Base-by-base conservation (phyloP, 495 filamentous ascomycete species). In the Aspergillus ellipticus region DNA sequence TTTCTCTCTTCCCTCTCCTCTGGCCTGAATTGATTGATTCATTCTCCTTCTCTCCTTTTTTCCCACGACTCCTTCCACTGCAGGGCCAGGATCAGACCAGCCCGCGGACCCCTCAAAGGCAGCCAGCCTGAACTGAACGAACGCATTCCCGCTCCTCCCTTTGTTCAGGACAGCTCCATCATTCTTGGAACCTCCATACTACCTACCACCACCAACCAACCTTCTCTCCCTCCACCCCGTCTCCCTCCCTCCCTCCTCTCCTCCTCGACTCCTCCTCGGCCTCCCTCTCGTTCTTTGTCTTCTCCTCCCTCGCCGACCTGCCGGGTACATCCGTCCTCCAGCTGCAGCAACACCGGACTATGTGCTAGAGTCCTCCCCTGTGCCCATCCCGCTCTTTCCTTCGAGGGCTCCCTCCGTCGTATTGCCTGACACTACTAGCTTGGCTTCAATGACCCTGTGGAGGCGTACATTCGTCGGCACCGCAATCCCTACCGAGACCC, bases 401-500 rank as follows among this genome's bases (percentile, higher is more conserved):
- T 45, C 52, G 50, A 57, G 48, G 51, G 26, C 49, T 9, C 47
- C 19, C 26, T 57, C 22, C 66, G 85, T 81, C 58, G 89, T 87
- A 73, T 85, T 92, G 77, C 90, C 55, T 91, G 90, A 70, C 85
- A 86, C 2, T 87, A 87, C 54, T 52, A 51, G 64, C 65, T 72
- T 42, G 64, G 65, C 59, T 70, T 69, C 46, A 65, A 72, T 61
- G 71, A 73, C 50, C 64, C 47, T 59, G 58, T 59, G 56, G 60
- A 61, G 56, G 51, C 41, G 31, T 55, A 62, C 60, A 63, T 66
- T 66, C 60, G 35, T 61, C 56, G 58, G 60, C 60, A 46, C 52
- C 53, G 51, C 48, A 49, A 54, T 65, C 63, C 56, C 61, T 67
- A 56, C 57, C 52, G 58, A 61, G 13, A 53, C 49, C 61, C 49